Percentiles rank a stretch among this genome's conserved stretches.
phyloP scores from a whole-genome alignment of 371 early-diverging fungal genomes.

The Mortierella sp. region DNA sequence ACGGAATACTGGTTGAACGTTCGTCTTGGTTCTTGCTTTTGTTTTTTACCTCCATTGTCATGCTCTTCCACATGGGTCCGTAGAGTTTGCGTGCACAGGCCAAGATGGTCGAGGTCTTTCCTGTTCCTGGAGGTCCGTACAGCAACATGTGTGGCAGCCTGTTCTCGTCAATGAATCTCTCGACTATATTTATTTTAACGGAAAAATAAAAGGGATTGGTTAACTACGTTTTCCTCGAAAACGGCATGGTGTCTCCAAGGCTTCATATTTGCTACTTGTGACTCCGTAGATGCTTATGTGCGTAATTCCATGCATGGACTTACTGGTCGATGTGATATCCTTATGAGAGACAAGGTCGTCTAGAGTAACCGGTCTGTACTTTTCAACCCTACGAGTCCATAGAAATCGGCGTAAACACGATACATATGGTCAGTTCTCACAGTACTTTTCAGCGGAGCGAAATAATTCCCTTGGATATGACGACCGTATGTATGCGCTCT shows the following conservation, averaged over 20 bases:
- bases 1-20: background rate
- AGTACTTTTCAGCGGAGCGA: too few relatives aligned
- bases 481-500: too few relatives aligned
- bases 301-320: constrained; percentile 14
- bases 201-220: background rate
- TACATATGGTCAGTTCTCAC: background rate
- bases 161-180: constrained; percentile 88
- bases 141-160: constrained; percentile 98
- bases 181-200: constrained; percentile 67
- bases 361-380: constrained; percentile 90
- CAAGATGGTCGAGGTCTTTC: constrained; percentile 97
- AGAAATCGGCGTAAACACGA: background rate
- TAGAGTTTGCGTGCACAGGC: constrained; percentile 93
- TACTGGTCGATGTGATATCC: constrained; percentile 92
- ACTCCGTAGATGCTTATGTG: background rate
- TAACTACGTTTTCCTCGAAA: background rate
- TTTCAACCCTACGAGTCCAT: constrained; percentile 85
- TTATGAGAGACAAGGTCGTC: constrained; percentile 93
- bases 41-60: constrained; percentile 86
- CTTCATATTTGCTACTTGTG: background rate
- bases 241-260: background rate
- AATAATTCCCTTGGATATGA: too few relatives aligned
- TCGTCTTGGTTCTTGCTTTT: background rate
- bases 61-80: constrained; percentile 81
- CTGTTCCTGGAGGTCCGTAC: constrained; percentile 99